Base-by-base conservation (phyloP, 1,284 basidiomycete genomes). In the Cutaneotrichosporon sp. region DNA sequence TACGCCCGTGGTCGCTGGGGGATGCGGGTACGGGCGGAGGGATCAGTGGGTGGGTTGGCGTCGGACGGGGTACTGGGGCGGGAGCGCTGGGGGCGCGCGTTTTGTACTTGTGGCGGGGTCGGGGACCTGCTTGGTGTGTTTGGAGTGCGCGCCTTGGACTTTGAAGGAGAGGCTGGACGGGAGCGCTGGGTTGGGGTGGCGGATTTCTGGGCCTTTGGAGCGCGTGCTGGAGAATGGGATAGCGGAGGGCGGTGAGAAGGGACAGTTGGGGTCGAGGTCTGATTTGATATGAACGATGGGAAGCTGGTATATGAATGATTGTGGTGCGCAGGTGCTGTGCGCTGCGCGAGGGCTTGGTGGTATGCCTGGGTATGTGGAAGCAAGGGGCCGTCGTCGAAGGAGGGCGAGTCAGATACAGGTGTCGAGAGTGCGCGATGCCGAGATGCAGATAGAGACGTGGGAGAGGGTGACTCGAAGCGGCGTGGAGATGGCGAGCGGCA, bases 1-100 rank as follows among this genome's bases (percentile, higher is more conserved):
- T 50, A 54, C 16, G 47, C 52, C 26, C 52, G 29, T 14, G 52
- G 52, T 17, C 49, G 54, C 46, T 10, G 49, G 45, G 34, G 54
- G 35, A 55, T 55, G 24, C 54, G 54, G 6, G 53, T 46, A 33
- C 49, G 53, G 19, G 22, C n/a, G 11, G 26, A 19, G 12, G 22
- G 25, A 7, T 27, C 27, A 14, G 43, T 9, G 20, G 26, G 27
- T 31, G 29, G 9, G 29, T 5, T 31, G 29, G 47, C 16, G 29
- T 26, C 42, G 35, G 46, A 17, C 5, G 29, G 47, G 5, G 20
- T 38, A 6, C 10, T 20, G 5, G 38, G 38, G 16, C 38, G 38
- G 24, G 38, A 41, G 14, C 38, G 38, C 20, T 22, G 24, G 29
- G 29, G 10, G 29, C 29, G 29, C 29, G 29, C 29, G 29, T 9